These are phyloP conservation scores for Physcomitrium patens DNA, from an alignment of 225 moss, liverwort and hornwort genomes.

Conservation along the genomic window DNA sequence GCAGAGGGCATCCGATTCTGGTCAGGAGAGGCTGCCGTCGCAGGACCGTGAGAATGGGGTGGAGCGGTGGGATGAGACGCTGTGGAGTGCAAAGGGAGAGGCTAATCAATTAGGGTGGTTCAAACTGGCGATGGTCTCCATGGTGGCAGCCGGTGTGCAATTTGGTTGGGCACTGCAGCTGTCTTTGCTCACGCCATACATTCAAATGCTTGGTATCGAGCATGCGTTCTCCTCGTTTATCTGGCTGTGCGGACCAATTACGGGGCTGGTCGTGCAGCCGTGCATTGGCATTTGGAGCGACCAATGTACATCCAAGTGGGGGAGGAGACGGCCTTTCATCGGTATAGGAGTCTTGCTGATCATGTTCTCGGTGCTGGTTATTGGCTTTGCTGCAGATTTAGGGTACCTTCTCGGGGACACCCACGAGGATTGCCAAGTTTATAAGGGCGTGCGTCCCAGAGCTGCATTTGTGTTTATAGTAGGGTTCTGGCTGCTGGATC, in stretches of 20 bases:
- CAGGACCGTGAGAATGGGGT: background rate
- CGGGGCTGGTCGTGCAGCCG: constrained; percentile 86
- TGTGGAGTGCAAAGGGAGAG: background rate
- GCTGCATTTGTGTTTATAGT: constrained; percentile 71
- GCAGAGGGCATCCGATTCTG: background rate
- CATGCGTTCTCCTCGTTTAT: constrained; percentile 74
- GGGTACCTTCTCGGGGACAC: constrained; percentile 77
- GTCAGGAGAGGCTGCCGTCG: background rate
- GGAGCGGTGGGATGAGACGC: constrained; percentile 21
- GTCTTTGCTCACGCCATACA: constrained; percentile 75
- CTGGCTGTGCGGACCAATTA: constrained; percentile 91
- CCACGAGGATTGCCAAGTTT: constrained; percentile 59
- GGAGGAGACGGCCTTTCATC: constrained; percentile 87
- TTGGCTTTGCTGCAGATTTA: constrained; percentile 88
- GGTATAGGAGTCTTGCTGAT: constrained; percentile 64
- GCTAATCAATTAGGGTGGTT: constrained; percentile 41
- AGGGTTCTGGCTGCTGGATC: constrained; percentile 92
- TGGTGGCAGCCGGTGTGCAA: constrained; percentile 83
- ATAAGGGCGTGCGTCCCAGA: constrained; percentile 60
- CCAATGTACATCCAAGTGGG: constrained; percentile 78
- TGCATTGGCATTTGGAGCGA: constrained; percentile 94
- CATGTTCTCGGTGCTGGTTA: constrained; percentile 63
- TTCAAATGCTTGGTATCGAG: constrained; percentile 77
- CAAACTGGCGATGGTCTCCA: constrained; percentile 56
- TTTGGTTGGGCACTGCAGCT: constrained; percentile 93